Evolutionary conservation across 495 filamentous ascomycete genomes (phyloP).

Genomic region (Evernia prunastri): DNA sequence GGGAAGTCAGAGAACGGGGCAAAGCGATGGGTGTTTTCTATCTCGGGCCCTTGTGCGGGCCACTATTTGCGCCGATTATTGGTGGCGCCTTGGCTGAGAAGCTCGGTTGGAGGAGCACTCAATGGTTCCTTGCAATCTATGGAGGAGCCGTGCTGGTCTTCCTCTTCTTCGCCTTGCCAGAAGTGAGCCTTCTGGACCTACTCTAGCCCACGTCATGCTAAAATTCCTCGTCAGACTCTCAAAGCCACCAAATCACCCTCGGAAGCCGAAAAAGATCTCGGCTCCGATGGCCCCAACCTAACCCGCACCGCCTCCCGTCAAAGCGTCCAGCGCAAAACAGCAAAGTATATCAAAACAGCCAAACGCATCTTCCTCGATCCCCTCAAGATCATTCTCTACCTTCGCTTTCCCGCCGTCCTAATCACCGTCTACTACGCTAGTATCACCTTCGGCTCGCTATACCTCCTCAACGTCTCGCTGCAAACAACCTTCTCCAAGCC

Average conservation of each 20-base stretch:
- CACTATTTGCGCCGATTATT: conserved; percentile 78
- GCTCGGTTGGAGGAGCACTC: conserved; percentile 76
- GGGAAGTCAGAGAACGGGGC: conserved; percentile 75
- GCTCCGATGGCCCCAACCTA: conserved; percentile 33
- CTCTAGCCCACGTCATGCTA: neutral
- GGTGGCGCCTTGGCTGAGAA: conserved; percentile 67
- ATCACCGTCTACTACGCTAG: conserved; percentile 76
- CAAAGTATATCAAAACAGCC: conserved; percentile 44
- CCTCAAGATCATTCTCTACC: conserved; percentile 66
- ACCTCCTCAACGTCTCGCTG: conserved; percentile 81
- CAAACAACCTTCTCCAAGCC: conserved; percentile 62
- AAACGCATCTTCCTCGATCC: conserved; percentile 75
- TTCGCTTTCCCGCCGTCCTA: conserved; percentile 73
- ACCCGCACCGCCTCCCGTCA: conserved; percentile 57
- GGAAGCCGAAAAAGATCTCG: conserved; percentile 23
- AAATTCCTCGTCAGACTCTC: conserved; percentile 17
- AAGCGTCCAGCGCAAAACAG: conserved; percentile 45
- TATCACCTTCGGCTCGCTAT: conserved; percentile 76
- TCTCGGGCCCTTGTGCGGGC: conserved; percentile 80
- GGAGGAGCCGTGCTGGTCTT: conserved; percentile 58
- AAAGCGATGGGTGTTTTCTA: conserved; percentile 92
- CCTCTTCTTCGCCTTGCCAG: conserved; percentile 63
- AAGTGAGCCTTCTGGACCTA: conserved; percentile 35
- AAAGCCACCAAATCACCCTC: conserved; percentile 27
- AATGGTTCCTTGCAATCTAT: conserved; percentile 81